Percentiles rank a stretch among this genome's conserved stretches.
phyloP scores from a whole-genome alignment of 2,329 filamentous ascomycete species.

The Hypoxylon sp. region DNA sequence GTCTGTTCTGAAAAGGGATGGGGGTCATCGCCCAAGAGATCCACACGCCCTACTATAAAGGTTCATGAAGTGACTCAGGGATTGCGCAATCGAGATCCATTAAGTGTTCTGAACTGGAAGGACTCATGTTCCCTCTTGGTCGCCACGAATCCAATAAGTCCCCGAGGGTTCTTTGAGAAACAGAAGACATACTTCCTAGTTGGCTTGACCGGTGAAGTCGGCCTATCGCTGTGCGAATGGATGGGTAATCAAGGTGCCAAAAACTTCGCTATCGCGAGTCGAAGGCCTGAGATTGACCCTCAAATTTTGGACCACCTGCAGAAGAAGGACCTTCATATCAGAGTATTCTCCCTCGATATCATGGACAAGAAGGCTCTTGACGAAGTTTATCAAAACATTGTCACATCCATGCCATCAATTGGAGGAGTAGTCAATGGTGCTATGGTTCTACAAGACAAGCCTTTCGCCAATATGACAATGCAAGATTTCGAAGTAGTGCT shows the following conservation, averaged over 20 bases:
- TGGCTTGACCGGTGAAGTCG: slow-evolving; percentile 55
- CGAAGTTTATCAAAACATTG: neutral
- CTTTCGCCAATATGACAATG: slow-evolving; percentile 51
- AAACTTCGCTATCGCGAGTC: slow-evolving; percentile 58
- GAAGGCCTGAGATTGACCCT: slow-evolving; percentile 53
- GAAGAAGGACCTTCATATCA: slow-evolving; percentile 13
- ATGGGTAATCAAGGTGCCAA: slow-evolving; percentile 58
- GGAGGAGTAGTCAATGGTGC: neutral
- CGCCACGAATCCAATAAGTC: neutral
- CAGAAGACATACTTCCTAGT: slow-evolving; percentile 55
- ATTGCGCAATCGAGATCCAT: too few relatives aligned
- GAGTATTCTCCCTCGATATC: slow-evolving; percentile 35
- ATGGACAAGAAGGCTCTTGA: neutral
- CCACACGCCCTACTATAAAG: too few relatives aligned
- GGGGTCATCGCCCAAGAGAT: too few relatives aligned
- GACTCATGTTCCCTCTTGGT: neutral
- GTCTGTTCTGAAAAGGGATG: too few relatives aligned
- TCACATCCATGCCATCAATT: neutral
- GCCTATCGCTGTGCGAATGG: slow-evolving; percentile 58
- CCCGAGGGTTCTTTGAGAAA: slow-evolving; percentile 35
- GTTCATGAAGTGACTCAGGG: too few relatives aligned
- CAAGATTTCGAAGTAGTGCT: slow-evolving; percentile 51
- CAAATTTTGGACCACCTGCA: too few relatives aligned
- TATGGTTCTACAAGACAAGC: slow-evolving; percentile 59
- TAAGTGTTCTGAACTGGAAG: neutral